Conservation (phyloP, 176 grass and related monocot species). For the Poa pratensis region DNA sequence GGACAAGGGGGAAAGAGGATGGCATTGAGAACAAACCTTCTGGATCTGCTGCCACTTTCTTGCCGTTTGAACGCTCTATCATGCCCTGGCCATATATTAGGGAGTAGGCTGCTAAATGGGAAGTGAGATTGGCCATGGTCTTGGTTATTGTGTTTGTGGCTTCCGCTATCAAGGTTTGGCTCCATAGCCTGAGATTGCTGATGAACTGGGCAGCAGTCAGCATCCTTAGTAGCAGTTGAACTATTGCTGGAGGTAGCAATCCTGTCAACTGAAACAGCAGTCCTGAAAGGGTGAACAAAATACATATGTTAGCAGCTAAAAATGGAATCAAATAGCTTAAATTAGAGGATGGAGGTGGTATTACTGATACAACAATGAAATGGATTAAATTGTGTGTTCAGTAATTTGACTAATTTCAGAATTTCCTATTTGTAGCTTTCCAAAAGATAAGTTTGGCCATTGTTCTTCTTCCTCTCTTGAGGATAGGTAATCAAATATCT, state of each 20-base stretch:
- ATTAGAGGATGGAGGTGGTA: not conserved
- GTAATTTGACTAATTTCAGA: not conserved
- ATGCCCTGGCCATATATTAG: constrained; percentile 67
- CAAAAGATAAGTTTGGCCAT: not conserved
- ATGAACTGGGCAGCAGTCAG: constrained; percentile 39
- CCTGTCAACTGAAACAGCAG: constrained; percentile 61
- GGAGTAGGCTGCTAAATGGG: constrained; percentile 69
- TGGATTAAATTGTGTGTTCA: constrained; percentile 7
- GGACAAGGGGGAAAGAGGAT: not conserved
- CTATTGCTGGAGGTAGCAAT: constrained; percentile 39
- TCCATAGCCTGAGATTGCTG: constrained; percentile 32
- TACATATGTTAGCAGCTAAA: constrained; percentile 5
- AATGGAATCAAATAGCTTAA: constrained; percentile 25
- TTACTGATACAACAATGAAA: not conserved
- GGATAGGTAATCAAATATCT: not conserved
- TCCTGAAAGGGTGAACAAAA: constrained; percentile 50
- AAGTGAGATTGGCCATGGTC: constrained; percentile 51
- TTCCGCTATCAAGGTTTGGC: constrained; percentile 29
- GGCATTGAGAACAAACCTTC: constrained; percentile 41
- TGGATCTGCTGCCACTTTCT: constrained; percentile 34
- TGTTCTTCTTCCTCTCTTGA: not conserved
- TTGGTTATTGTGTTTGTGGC: constrained; percentile 31
- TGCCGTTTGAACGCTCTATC: constrained; percentile 48
- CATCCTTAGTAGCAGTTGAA: constrained; percentile 40
- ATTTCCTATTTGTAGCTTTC: constrained; percentile 6